phyloP scores from a whole-genome alignment of 805 yeast genomes.

The Wickerhamiella kurtzmanii region DNA sequence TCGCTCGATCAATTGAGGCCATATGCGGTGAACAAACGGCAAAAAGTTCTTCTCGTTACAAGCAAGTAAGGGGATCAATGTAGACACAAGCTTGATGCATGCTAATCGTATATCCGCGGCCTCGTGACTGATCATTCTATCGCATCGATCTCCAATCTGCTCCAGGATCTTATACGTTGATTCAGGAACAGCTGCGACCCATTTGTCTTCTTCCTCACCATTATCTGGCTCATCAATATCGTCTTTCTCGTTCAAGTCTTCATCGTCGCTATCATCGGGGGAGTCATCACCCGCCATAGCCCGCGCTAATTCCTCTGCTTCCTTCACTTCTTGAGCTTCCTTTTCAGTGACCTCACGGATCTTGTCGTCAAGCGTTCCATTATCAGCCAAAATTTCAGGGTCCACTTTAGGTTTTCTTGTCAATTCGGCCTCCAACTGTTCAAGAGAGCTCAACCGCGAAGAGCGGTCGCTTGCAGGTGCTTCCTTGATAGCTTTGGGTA shows the following conservation, averaged over 20 bases:
- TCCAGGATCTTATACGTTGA: conserved; percentile 45
- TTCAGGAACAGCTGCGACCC: conserved; percentile 59
- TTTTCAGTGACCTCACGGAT: neutral
- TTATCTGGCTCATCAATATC: conserved; percentile 22
- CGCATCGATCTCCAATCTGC: conserved; percentile 55
- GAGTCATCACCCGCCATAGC: conserved; percentile 6
- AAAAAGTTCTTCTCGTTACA: conserved; percentile 33
- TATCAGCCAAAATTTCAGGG: conserved; percentile 19
- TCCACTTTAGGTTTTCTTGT: conserved; percentile 18
- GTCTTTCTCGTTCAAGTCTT: conserved; percentile 1
- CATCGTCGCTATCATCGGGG: conserved; percentile 19
- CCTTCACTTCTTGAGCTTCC: neutral
- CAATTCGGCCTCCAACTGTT: conserved; percentile 17
- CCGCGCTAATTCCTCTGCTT: neutral
- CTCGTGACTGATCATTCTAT: conserved; percentile 53
- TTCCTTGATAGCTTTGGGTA: neutral
- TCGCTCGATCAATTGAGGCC: conserved; percentile 33
- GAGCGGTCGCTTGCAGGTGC: neutral
- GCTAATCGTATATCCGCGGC: conserved; percentile 44
- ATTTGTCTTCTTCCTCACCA: conserved; percentile 26
- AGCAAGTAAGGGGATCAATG: conserved; percentile 40
- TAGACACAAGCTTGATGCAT: conserved; percentile 37
- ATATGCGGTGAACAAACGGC: conserved; percentile 39
- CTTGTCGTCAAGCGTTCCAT: neutral
- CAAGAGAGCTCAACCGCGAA: conserved; percentile 9